Base-by-base conservation (phyloP, 345 rosid species). In the Ceriops zippeliana region DNA sequence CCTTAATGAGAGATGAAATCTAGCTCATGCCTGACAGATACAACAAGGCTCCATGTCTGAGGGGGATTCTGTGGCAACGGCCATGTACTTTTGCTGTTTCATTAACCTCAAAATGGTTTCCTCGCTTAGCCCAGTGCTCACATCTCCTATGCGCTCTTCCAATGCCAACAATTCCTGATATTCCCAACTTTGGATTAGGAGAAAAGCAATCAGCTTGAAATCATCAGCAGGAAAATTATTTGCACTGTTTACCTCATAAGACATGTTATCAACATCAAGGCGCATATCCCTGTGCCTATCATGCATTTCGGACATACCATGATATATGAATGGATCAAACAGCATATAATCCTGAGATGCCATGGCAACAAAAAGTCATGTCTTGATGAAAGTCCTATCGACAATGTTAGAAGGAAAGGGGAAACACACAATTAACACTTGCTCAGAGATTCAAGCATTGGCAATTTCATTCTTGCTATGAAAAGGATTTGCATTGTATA, bases 211-310 rank as follows among this genome's bases (percentile, higher is more conserved):
- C 38, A 8, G 17, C 13, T 31, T 62, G 27, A 61, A 26, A 2
- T 42, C 32, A 38, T 21, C 2, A 37, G 11, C 63, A 13, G 20
- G 53, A 7, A 49, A 46, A 57, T 15, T 49, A 57, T 47, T 51
- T 63, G 42, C 1, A 20, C 32, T 35, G 7, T 3, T 57, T 69
- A 74, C 78, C 78, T 74, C 78, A 37, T 74, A 74, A 16, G 78
- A 74, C 78, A 74, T 74, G 54, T 74, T 74, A 59, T 74, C 78
- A 37, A 74, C 69, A 63, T 74, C 78, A 5, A 74, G 78, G 31
- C 78, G 78, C 78, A 74, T 69, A 51, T 74, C 78, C 9, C 78
- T 58, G 59, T 69, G 78, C 34, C 70, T 63, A 51, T 74, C 78
- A 35, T 74, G 73, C 69, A 74, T 49, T 35, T 74, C 78, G 2